Evolutionary conservation across 1,139 yeast species (phyloP), one percentile per base, ranked within the genome.

Genomic region (Magnusiomyces magnusii): DNA sequence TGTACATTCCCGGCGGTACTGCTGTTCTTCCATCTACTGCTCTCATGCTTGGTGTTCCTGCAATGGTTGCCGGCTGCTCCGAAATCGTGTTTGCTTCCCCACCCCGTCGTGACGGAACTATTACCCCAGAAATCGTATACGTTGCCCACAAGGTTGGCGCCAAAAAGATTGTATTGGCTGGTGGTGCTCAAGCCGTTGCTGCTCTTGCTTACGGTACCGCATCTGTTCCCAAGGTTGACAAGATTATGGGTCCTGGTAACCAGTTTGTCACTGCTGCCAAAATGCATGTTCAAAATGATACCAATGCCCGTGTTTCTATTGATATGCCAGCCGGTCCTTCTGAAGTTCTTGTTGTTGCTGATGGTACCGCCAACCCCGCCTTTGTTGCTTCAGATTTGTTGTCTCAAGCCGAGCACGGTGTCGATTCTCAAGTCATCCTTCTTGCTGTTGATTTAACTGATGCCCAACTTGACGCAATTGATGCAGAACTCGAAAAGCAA

Each of bases 271-370:
- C 99, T 28, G 99, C 99, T 56, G 99, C 99, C 51, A 93, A 93
- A 78, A 93, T 95, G 99, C 78, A 87, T 71, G 95, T 95, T 53
- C 95, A 92, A 68, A 95, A 95, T 71, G 99, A 93, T 70, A 89
- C 97, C 2, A 87, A 86, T 66, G 98, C 99, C 1, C 78, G 91
- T 67, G 95, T 97, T 70, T 87, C 96, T 41, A 95, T 93, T 67
- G 99, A 93, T 73, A 92, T 93, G 98, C 99, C 99, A 54, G 99
- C 99, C 27, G 99, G 99, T 3, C 99, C 99, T 28, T 87, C 96
- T 58, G 99, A 93, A 75, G 99, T 93, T 19, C 79, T 93, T 63
- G 98, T 93, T 21, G 80, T 93, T 67, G 96, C 97, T 52, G 99
- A 93, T 72, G 80, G 78, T 61, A 71, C 81, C 54, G 90, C 98